Evolutionary conservation across 495 filamentous ascomycete species (phyloP).

Genomic region (Evernia prunastri): DNA sequence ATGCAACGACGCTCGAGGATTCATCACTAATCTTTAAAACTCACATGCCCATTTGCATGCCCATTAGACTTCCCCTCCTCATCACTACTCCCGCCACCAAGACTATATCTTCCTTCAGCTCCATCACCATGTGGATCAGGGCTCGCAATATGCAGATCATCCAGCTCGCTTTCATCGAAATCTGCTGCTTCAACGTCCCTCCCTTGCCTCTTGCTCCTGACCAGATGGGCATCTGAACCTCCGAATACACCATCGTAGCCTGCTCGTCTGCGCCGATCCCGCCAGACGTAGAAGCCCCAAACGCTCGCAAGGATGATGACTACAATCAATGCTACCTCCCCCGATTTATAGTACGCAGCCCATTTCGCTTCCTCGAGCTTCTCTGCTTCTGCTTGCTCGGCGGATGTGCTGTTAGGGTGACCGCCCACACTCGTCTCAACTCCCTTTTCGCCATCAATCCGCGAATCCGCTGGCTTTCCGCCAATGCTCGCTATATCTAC

Average conservation of each 20-base stretch:
- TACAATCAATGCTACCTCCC: conserved; percentile 81
- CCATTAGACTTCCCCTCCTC: conserved; percentile 33
- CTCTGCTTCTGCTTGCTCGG: conserved; percentile 64
- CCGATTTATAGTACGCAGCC: conserved; percentile 86
- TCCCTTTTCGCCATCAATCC: conserved; percentile 86
- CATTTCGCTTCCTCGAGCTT: conserved; percentile 82
- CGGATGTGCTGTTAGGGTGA: conserved; percentile 70
- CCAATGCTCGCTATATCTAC: conserved; percentile 92
- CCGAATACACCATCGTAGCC: conserved; percentile 49
- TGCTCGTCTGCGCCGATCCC: conserved; percentile 53
- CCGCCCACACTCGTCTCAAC: conserved; percentile 81
- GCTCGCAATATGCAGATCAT: conserved; percentile 57
- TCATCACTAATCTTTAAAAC: conserved; percentile 6
- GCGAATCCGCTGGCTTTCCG: conserved; percentile 72
- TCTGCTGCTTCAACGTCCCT: conserved; percentile 74
- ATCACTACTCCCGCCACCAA: conserved; percentile 54
- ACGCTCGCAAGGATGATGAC: conserved; percentile 68
- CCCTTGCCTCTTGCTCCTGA: conserved; percentile 40
- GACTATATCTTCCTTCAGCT: conserved; percentile 43
- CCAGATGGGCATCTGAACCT: conserved; percentile 27
- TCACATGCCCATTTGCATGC: conserved; percentile 22
- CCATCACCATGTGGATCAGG: conserved; percentile 24
- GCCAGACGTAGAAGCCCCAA: conserved; percentile 87
- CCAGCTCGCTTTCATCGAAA: conserved; percentile 85
- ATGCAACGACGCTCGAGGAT: not conserved